A percentile compares a stretch with the other conserved stretches of the same genome.
phyloP scores from a whole-genome alignment of 1,284 basidiomycete genomes.

The Hymenochaete sp. region DNA sequence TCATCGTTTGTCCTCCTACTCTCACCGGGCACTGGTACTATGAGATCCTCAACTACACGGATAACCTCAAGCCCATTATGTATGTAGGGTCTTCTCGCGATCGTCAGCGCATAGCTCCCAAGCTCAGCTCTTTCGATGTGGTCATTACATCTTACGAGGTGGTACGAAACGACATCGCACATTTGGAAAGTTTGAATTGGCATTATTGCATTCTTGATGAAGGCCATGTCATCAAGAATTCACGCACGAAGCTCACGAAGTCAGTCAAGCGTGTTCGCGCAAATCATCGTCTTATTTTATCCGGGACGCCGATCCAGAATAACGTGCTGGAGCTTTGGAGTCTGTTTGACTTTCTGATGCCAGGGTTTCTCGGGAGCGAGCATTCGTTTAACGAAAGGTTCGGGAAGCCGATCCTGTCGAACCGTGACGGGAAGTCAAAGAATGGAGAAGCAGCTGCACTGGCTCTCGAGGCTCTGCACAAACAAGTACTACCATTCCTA shows the following conservation, averaged over 20 bases:
- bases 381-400: constrained; percentile 94
- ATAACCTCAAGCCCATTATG: constrained; percentile 77
- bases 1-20: constrained; percentile 96
- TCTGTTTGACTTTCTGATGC: constrained; percentile 99
- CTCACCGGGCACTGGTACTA: constrained; percentile 98
- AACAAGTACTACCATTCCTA: constrained; percentile 98
- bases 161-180: constrained; percentile 88
- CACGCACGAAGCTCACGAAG: constrained; percentile 95
- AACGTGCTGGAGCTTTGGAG: constrained; percentile 99
- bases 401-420: constrained; percentile 92
- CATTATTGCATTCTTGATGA: constrained; percentile 98
- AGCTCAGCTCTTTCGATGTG: constrained; percentile 69
- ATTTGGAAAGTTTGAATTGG: constrained; percentile 74
- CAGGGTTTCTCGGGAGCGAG: constrained; percentile 94
- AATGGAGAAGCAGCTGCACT: constrained; percentile 90
- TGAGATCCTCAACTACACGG: constrained; percentile 90
- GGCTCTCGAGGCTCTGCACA: constrained; percentile 93
- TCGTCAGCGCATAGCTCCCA: constrained; percentile 62
- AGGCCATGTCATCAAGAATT: constrained; percentile 98
- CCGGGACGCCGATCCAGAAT: constrained; percentile 98
- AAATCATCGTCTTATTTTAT: constrained; percentile 89
- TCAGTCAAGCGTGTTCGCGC: constrained; percentile 90
- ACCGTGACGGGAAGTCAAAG: constrained; percentile 92
- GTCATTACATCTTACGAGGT: constrained; percentile 98
- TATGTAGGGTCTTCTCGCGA: constrained; percentile 91